Evolutionary conservation across 345 rosid species (phyloP).

Genomic region (Theobroma cacao): DNA sequence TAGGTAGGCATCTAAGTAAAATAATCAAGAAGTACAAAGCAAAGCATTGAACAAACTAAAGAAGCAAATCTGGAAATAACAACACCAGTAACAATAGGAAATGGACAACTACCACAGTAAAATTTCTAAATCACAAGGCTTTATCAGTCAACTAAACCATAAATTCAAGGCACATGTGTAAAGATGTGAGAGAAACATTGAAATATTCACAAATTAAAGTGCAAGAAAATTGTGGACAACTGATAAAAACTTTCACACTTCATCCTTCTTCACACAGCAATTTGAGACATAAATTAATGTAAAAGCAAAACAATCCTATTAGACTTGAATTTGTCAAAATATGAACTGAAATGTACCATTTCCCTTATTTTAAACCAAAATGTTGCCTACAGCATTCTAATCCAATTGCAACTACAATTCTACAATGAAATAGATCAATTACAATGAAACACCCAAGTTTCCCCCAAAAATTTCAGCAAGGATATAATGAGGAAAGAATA

Average conservation of each 20-base stretch:
- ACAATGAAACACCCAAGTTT: neutral
- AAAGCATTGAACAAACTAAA: neutral
- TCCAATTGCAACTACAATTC: neutral
- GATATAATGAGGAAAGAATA: neutral
- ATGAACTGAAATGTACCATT: neutral
- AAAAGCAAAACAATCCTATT: neutral
- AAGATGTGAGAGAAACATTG: neutral
- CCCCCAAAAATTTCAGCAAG: neutral
- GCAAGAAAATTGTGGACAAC: neutral
- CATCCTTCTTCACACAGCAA: neutral
- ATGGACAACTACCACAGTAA: neutral
- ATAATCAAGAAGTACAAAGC: neutral
- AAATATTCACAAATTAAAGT: neutral
- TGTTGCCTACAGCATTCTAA: neutral
- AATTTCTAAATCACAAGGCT: neutral
- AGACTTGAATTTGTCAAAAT: neutral
- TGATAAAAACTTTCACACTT: neutral
- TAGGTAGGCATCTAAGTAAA: neutral
- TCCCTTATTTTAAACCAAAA: neutral
- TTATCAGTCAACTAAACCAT: neutral
- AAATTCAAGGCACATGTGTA: neutral
- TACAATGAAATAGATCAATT: neutral
- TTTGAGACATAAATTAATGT: neutral
- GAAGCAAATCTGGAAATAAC: neutral
- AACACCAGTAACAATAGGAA: neutral